These are phyloP conservation scores for Exophiala sp. DNA, from an alignment of 2,329 filamentous ascomycete species.

Conservation along the genomic window DNA sequence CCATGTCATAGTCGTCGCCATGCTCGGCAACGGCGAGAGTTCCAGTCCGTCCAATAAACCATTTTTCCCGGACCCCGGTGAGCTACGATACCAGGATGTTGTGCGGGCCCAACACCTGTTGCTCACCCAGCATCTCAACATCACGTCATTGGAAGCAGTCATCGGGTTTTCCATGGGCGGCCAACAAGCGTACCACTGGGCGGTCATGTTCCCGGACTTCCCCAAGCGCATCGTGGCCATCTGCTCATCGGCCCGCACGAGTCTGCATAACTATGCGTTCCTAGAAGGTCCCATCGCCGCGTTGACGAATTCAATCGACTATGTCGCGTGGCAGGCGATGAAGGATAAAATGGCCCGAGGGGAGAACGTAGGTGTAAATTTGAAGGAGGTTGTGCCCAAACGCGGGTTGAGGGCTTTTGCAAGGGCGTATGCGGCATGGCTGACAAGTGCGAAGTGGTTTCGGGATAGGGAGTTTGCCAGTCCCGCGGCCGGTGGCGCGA, in stretches of 20 bases:
- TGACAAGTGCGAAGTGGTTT: conserved; percentile 46
- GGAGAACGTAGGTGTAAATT: conserved; percentile 30
- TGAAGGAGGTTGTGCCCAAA: conserved; percentile 30
- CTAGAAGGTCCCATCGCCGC: conserved; percentile 44
- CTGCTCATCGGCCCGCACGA: conserved; percentile 44
- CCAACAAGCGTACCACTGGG: conserved; percentile 46
- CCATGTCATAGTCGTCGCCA: conserved; percentile 44
- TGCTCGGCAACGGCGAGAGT: conserved; percentile 47
- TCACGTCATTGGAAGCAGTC: conserved; percentile 38
- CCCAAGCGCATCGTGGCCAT: conserved; percentile 40
- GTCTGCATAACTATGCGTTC: conserved; percentile 45
- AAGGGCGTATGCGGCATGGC: conserved; percentile 44
- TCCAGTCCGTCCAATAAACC: conserved; percentile 43
- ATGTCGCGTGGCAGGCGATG: conserved; percentile 30
- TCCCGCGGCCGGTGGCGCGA: conserved; percentile 28
- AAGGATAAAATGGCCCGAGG: conserved; percentile 22
- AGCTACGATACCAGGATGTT: conserved; percentile 41
- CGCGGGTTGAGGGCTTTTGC: conserved; percentile 44
- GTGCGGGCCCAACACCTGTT: conserved; percentile 41
- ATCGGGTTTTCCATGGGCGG: conserved; percentile 49
- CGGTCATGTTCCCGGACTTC: conserved; percentile 41
- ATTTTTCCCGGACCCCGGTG: conserved; percentile 34
- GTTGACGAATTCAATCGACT: conserved; percentile 40
- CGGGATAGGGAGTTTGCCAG: conserved; percentile 38
- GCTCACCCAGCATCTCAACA: conserved; percentile 34